Evolutionary conservation across 495 filamentous ascomycete genomes (phyloP).

Genomic region (Parachaetomium inaequale): DNA sequence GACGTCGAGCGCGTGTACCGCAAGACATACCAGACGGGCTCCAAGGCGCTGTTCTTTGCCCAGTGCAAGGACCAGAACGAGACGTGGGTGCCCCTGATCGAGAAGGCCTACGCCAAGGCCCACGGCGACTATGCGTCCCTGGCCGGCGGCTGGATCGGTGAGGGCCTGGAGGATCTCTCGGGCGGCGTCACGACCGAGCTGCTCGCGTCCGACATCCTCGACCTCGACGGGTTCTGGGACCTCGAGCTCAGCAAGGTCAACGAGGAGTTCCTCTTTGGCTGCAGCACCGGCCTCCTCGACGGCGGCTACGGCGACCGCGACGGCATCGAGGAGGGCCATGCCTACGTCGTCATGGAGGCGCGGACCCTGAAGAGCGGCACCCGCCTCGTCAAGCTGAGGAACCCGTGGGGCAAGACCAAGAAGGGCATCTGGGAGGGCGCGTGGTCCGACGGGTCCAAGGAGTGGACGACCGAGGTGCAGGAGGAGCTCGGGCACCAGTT

Average conservation of each 20-base stretch:
- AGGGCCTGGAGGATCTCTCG: constrained; percentile 89
- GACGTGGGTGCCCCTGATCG: constrained; percentile 89
- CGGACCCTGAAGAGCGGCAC: constrained; percentile 47
- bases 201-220: constrained; percentile 79
- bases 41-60: constrained; percentile 82
- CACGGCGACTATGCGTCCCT: constrained; percentile 81
- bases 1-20: constrained; percentile 74
- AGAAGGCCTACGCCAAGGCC: constrained; percentile 95
- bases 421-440: constrained; percentile 77
- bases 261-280: constrained; percentile 85
- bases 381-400: constrained; percentile 52
- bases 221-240: constrained; percentile 83
- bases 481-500: constrained; percentile 78
- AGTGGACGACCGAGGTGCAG: constrained; percentile 90
- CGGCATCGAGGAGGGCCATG: constrained; percentile 78
- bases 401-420: constrained; percentile 75
- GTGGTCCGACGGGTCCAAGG: constrained; percentile 89
- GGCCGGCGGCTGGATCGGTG: constrained; percentile 80
- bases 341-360: constrained; percentile 87
- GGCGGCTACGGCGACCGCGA: constrained; percentile 62
- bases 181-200: constrained; percentile 88
- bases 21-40: constrained; percentile 72
- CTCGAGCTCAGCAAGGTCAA: constrained; percentile 86
- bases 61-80: constrained; percentile 84
- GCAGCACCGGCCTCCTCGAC: constrained; percentile 64